phyloP scores from a whole-genome alignment of 1,284 basidiomycete genomes.

The Rhodotorula glutinis region DNA sequence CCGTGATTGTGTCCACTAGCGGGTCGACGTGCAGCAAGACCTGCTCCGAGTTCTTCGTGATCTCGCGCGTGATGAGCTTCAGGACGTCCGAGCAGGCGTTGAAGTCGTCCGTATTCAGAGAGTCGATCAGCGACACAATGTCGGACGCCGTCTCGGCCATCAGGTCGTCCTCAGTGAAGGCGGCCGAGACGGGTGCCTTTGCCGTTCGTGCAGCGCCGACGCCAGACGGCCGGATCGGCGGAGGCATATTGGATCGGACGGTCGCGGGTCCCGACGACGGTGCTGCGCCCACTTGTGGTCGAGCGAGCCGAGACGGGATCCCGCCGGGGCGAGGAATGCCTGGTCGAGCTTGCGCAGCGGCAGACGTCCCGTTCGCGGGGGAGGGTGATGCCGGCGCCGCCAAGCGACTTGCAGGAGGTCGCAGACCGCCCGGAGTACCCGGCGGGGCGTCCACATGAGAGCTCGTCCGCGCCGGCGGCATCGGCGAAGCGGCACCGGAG shows the following conservation, averaged over 20 bases:
- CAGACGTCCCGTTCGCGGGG: constrained; percentile 7
- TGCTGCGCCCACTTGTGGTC: constrained; percentile 7
- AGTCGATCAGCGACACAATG: constrained; percentile 21
- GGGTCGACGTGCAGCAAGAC: constrained; percentile 76
- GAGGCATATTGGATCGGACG: not conserved
- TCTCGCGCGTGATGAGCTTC: constrained; percentile 76
- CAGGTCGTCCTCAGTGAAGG: constrained; percentile 28
- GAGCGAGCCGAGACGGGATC: constrained; percentile 22
- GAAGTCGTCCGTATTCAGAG: constrained; percentile 27
- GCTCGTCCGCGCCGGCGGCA: constrained; percentile 10
- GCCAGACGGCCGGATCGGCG: constrained; percentile 13
- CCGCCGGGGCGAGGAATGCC: constrained; percentile 26
- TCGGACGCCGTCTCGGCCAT: constrained; percentile 16
- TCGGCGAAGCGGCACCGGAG: constrained; percentile 41
- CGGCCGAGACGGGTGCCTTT: not conserved
- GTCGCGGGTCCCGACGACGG: not conserved
- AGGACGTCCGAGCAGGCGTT: constrained; percentile 81
- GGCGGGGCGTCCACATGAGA: constrained; percentile 14
- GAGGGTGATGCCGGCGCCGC: constrained; percentile 8
- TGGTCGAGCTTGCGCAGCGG: constrained; percentile 3
- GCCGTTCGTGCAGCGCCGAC: not conserved
- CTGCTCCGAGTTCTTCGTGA: constrained; percentile 55
- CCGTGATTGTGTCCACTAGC: constrained; percentile 79
- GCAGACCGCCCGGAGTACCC: constrained; percentile 14
- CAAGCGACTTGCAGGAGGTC: not conserved